These are phyloP conservation scores for Daedaleopsis sinensis DNA, from an alignment of 768 basidiomycete species.

Conservation along the genomic window DNA sequence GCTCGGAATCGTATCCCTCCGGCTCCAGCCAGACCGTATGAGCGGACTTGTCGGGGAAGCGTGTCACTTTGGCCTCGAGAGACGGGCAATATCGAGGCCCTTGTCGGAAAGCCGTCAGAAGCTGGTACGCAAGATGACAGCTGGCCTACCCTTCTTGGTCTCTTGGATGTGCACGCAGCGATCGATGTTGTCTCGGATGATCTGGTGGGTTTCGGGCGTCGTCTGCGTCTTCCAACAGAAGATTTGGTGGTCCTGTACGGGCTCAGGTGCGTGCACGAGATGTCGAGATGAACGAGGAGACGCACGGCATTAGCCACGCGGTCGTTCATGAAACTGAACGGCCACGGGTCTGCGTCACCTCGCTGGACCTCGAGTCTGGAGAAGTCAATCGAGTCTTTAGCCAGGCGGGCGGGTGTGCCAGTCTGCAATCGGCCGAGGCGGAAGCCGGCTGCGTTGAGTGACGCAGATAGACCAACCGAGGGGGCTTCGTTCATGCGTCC, in stretches of 20 bases:
- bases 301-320: slow-evolving; percentile 71
- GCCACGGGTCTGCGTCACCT: slow-evolving; percentile 65
- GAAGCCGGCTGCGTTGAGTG: slow-evolving; percentile 76
- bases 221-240: slow-evolving; percentile 75
- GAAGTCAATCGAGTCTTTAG: slow-evolving; percentile 72
- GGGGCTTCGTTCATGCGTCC: slow-evolving; percentile 76
- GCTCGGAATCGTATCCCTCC: slow-evolving; percentile 87
- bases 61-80: slow-evolving; percentile 82
- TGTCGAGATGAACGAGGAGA: background rate
- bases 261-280: background rate
- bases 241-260: slow-evolving; percentile 67
- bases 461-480: slow-evolving; percentile 73
- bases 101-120: slow-evolving; percentile 28
- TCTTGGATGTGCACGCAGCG: slow-evolving; percentile 86
- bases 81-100: slow-evolving; percentile 93
- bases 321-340: slow-evolving; percentile 78
- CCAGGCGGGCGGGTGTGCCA: slow-evolving; percentile 83
- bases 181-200: slow-evolving; percentile 78
- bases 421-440: slow-evolving; percentile 83
- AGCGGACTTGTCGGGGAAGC: slow-evolving; percentile 69
- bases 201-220: slow-evolving; percentile 68
- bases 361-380: slow-evolving; percentile 59
- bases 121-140: background rate
- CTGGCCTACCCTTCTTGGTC: slow-evolving; percentile 70
- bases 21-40: slow-evolving; percentile 91